Evolutionary conservation across 805 yeast genomes (phyloP).

Genomic region (Wickerhamiella parazyma): DNA sequence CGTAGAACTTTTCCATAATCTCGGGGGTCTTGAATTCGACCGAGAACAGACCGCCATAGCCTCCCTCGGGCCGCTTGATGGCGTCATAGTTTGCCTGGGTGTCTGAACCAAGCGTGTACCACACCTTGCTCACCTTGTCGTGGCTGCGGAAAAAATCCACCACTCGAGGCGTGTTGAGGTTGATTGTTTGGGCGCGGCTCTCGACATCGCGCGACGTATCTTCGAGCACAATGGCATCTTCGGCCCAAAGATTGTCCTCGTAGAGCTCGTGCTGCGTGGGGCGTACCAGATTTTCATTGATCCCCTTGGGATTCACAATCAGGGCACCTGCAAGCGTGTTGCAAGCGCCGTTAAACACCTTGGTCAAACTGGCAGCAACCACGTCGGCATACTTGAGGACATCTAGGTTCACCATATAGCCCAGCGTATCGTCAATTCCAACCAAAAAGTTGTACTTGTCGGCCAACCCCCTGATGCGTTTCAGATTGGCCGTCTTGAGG

Average conservation of each 20-base stretch:
- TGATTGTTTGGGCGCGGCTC: conserved; percentile 30
- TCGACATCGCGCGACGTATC: conserved; percentile 68
- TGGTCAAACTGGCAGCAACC: conserved; percentile 59
- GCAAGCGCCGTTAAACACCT: conserved; percentile 68
- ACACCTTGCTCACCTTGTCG: conserved; percentile 39
- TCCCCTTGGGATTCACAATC: conserved; percentile 46
- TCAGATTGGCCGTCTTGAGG: conserved; percentile 56
- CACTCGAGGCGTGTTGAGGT: conserved; percentile 4
- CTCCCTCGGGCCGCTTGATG: conserved; percentile 50
- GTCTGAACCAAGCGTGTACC: conserved; percentile 39
- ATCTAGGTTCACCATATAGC: conserved; percentile 59
- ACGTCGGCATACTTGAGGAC: conserved; percentile 57
- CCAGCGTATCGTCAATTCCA: conserved; percentile 70
- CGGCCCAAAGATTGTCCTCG: conserved; percentile 55
- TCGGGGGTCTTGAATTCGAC: conserved; percentile 46
- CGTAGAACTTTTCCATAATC: conserved; percentile 55
- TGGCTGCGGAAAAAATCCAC: conserved; percentile 18
- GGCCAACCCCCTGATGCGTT: conserved; percentile 41
- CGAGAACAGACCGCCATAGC: conserved; percentile 75
- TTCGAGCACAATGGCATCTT: conserved; percentile 67
- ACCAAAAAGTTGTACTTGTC: conserved; percentile 50
- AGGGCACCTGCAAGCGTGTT: conserved; percentile 74
- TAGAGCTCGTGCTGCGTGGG: conserved; percentile 36
- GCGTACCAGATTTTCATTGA: conserved; percentile 33
- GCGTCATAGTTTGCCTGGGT: conserved; percentile 34